phyloP scores from a whole-genome alignment of 139 green algal species.

The Ettlia oleoabundans region DNA sequence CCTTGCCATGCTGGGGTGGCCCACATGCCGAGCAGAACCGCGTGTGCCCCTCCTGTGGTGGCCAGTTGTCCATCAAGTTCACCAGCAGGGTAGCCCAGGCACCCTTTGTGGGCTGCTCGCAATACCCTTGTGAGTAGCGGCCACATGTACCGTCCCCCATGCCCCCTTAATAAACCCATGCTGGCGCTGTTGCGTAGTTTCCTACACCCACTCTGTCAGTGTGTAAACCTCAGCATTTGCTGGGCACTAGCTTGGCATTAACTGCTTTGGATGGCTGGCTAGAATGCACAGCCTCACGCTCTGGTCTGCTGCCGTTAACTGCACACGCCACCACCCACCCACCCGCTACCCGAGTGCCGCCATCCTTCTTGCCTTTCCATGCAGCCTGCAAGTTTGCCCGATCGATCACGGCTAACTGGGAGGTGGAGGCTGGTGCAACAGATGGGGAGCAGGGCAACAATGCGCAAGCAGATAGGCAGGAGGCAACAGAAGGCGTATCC shows the following conservation, averaged over 20 bases:
- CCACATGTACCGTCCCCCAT: neutral
- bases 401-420: neutral
- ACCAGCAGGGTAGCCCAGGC: neutral
- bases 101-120: conserved; percentile 65
- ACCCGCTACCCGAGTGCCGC: too few species aligned
- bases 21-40: neutral
- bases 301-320: neutral
- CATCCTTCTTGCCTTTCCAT: neutral
- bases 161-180: neutral
- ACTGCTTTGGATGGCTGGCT: too few species aligned
- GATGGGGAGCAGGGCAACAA: neutral
- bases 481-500: too few species aligned
- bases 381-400: neutral
- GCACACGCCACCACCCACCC: neutral
- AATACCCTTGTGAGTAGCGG: conserved; percentile 37
- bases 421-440: neutral
- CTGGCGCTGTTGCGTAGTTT: neutral
- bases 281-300: neutral
- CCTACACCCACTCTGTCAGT: neutral
- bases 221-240: too few species aligned
- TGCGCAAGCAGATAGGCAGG: too few species aligned
- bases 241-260: too few species aligned
- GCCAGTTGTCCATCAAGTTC: conserved; percentile 41
- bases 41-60: conserved; percentile 23
- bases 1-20: neutral